These are phyloP conservation scores for Polytrichum formosum DNA, from an alignment of 225 moss, liverwort and hornwort species.

Conservation along the genomic window DNA sequence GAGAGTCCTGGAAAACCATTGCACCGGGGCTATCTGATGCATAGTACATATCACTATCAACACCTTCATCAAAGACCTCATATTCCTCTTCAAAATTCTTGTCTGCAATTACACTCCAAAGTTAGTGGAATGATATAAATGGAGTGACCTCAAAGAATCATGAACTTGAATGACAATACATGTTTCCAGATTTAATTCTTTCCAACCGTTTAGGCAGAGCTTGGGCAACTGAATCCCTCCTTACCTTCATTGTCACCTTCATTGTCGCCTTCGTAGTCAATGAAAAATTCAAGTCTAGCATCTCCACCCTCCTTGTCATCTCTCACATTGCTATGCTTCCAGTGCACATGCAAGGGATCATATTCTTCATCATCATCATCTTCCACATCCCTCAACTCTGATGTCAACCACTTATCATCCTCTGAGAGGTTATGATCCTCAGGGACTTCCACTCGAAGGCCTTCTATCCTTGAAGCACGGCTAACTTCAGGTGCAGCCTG, in stretches of 20 bases:
- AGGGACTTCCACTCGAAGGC: slow-evolving; percentile 8
- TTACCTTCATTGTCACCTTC: background rate
- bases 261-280: slow-evolving; percentile 50
- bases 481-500: slow-evolving; percentile 12
- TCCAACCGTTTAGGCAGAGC: background rate
- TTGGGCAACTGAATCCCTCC: background rate
- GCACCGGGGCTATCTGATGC: slow-evolving; percentile 28
- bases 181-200: background rate
- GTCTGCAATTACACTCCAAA: slow-evolving; percentile 28
- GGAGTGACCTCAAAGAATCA: too few relatives aligned
- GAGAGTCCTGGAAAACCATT: slow-evolving; percentile 23
- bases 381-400: slow-evolving; percentile 19
- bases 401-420: slow-evolving; percentile 14
- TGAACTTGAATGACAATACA: background rate
- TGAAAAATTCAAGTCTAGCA: slow-evolving; percentile 32
- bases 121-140: slow-evolving; percentile 3
- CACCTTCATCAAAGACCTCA: slow-evolving; percentile 28
- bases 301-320: slow-evolving; percentile 38
- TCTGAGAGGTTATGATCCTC: slow-evolving; percentile 13
- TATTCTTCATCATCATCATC: slow-evolving; percentile 14
- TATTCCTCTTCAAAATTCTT: slow-evolving; percentile 20
- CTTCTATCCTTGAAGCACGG: slow-evolving; percentile 3
- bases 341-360: slow-evolving; percentile 15
- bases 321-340: slow-evolving; percentile 29
- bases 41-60: slow-evolving; percentile 28